Base-by-base conservation (phyloP, 495 filamentous ascomycete genomes). In the Neurospora sp. region DNA sequence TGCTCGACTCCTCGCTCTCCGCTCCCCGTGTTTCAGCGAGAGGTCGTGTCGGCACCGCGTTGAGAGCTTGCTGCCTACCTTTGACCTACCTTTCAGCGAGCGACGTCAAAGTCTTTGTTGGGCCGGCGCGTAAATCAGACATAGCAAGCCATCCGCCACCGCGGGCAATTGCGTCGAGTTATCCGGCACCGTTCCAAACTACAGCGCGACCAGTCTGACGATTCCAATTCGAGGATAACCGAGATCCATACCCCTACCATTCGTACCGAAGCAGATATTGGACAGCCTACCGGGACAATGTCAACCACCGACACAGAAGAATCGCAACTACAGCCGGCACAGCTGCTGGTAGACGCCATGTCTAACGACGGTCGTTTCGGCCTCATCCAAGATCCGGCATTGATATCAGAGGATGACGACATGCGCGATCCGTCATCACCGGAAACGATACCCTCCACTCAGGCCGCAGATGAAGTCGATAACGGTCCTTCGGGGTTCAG, bases 361-460 rank as follows among this genome's bases (percentile, higher is more conserved):
- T 69, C 72, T 45, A 77, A 79, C 37, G 78, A 80, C 41, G 79
- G 81, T 18, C 78, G 65, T 31, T 44, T 16, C 2, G 70, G 39
- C 38, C 71, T 74, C 27, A 69, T 75, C 72, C 72, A 83, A 74
- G 78, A 81, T 41, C 84, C 84, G 41, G 75, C 81, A 8, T 83
- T 83, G 44, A 81, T 82, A 47, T 83, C 73, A 59, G 82, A 83
- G 70, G 75, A 76, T 53, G 80, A 78, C 7, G 75, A 73, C 4
- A 22, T 78, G 68, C 70, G 59, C 39, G 73, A 72, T 31, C 71
- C 80, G 14, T 78, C 74, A 38, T 85, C 83, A 38, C 83, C 84
- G 42, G 77, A 80, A 20, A 84, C 82, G 47, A 80, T 86, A 18
- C 83, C 81, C 44, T 83, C 83, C 2, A 85, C 85, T 16, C 82